These are phyloP conservation scores for Pyricularia grisea DNA, from an alignment of 2,329 filamentous ascomycete species.

Conservation along the genomic window DNA sequence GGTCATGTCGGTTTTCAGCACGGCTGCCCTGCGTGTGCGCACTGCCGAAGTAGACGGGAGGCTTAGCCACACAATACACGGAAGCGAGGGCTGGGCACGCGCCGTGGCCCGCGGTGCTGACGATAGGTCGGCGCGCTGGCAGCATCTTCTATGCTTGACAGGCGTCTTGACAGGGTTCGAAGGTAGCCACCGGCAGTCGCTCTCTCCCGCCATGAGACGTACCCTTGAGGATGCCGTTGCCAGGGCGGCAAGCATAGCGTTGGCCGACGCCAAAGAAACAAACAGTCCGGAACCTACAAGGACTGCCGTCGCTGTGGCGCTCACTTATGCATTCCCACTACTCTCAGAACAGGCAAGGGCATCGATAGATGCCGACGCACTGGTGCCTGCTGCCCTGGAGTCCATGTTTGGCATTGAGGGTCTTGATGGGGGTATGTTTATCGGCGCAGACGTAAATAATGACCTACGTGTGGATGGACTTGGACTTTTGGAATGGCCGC, in stretches of 20 bases:
- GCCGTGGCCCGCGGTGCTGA: conserved; percentile 49
- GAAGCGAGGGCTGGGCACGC: conserved; percentile 43
- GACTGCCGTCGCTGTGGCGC: conserved; percentile 54
- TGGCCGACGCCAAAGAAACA: conserved; percentile 25
- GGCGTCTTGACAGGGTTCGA: conserved; percentile 73
- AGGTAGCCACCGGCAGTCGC: conserved; percentile 48
- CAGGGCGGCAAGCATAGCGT: conserved; percentile 65
- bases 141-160: conserved; percentile 71
- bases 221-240: conserved; percentile 67
- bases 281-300: conserved; percentile 22
- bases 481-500: conserved; percentile 56
- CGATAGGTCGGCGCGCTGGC: conserved; percentile 59
- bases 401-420: conserved; percentile 11
- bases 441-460: neutral
- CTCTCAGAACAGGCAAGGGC: conserved; percentile 32
- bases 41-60: conserved; percentile 31
- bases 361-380: neutral
- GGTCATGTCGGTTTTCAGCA: conserved; percentile 63
- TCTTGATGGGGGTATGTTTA: neutral
- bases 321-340: conserved; percentile 69
- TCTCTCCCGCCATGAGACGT: conserved; percentile 53
- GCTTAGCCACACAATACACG: conserved; percentile 22
- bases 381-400: conserved; percentile 43
- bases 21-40: conserved; percentile 48
- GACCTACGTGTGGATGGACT: conserved; percentile 17